Evolutionary conservation across 108 stramenopile species (phyloP).

Genomic region (Skeletonema menzelii): DNA sequence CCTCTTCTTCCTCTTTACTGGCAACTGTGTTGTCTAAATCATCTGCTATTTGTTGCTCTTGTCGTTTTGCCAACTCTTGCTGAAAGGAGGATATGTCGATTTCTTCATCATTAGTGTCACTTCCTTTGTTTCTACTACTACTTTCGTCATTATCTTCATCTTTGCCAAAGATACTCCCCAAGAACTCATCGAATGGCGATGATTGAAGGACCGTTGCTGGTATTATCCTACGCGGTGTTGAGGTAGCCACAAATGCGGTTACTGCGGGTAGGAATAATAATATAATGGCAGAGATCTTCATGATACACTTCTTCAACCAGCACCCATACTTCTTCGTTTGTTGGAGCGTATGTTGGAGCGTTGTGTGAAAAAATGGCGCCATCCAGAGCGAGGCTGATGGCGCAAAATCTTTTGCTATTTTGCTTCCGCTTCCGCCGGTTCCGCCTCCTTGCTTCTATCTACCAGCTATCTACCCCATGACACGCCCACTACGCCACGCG

Average conservation of each 20-base stretch:
- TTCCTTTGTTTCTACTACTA: not conserved
- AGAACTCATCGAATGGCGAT: constrained; percentile 16
- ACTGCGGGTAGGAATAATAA: not conserved
- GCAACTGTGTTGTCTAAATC: not conserved
- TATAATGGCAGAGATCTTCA: not conserved
- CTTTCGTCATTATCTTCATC: constrained; percentile 1
- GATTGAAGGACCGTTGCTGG: not conserved
- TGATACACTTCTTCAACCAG: no score
- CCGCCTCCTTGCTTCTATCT: no score
- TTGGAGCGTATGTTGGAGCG: no score
- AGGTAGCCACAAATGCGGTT: not conserved
- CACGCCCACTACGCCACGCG: no score
- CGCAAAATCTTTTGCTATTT: no score
- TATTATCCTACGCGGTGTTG: not conserved
- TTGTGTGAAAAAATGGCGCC: no score
- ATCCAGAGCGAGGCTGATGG: no score
- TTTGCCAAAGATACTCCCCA: constrained; percentile 14
- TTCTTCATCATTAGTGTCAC: constrained; percentile 2
- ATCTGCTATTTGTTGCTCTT: not conserved
- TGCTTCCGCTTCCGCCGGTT: no score
- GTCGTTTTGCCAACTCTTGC: constrained; percentile 25
- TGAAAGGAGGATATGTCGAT: constrained; percentile 27
- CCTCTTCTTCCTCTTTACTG: constrained; percentile 21
- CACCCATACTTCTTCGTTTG: no score
- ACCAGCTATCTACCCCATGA: no score